Conservation (phyloP, 352 stramenopile species). For the Phytophthora megakarya region DNA sequence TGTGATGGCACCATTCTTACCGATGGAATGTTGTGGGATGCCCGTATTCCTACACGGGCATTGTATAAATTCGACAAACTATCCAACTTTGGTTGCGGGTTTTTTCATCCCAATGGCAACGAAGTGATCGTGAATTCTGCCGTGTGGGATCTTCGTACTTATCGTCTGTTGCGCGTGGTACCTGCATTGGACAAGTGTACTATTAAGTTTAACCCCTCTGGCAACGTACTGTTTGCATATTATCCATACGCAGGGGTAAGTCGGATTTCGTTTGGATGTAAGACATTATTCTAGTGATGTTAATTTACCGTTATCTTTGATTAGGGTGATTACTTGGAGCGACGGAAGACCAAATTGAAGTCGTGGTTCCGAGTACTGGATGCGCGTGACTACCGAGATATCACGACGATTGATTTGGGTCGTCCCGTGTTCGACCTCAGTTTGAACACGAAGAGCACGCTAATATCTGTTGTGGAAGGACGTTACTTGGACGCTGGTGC, state of each 20-base stretch:
- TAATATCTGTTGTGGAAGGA: slow-evolving; percentile 77
- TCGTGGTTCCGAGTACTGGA: slow-evolving; percentile 88
- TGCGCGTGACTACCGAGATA: slow-evolving; percentile 82
- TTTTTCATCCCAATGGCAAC: slow-evolving; percentile 88
- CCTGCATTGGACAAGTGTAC: slow-evolving; percentile 86
- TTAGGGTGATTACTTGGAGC: slow-evolving; percentile 63
- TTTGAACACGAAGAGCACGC: slow-evolving; percentile 66
- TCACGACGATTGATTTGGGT: slow-evolving; percentile 82
- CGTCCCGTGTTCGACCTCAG: slow-evolving; percentile 76
- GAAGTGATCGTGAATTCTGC: slow-evolving; percentile 90
- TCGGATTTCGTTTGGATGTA: slow-evolving; percentile 9
- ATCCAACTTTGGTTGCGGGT: slow-evolving; percentile 81
- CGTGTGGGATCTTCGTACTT: slow-evolving; percentile 91
- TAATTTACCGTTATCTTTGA: slow-evolving; percentile 16
- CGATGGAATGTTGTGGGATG: slow-evolving; percentile 85
- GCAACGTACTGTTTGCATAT: slow-evolving; percentile 84
- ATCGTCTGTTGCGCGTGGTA: slow-evolving; percentile 82
- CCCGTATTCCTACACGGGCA: slow-evolving; percentile 64
- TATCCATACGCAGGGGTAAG: slow-evolving; percentile 71
- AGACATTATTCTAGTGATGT: neutral
- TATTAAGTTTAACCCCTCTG: slow-evolving; percentile 74
- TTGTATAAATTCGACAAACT: slow-evolving; percentile 92
- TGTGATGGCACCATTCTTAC: slow-evolving; percentile 79
- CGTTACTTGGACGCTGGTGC: slow-evolving; percentile 66
- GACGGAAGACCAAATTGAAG: slow-evolving; percentile 69